Conservation (phyloP, 805 yeast genomes). For the Candida ponderosae region DNA sequence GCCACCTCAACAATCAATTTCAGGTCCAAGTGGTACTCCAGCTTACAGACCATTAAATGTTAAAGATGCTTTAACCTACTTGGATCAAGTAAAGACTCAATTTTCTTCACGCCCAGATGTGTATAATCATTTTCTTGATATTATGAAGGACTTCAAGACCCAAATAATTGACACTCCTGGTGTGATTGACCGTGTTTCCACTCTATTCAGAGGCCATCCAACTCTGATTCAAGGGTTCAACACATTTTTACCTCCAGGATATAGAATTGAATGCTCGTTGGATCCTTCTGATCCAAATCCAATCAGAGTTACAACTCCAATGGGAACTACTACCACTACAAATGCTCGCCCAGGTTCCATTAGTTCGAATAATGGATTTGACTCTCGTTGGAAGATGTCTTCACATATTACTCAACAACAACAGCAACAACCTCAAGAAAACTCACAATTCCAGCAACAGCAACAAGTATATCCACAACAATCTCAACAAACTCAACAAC, state of each 20-base stretch:
- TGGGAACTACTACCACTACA: conserved; percentile 67
- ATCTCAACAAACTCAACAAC: conserved; percentile 11
- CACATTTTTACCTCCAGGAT: conserved; percentile 96
- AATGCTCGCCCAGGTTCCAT: conserved; percentile 27
- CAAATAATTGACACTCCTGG: conserved; percentile 97
- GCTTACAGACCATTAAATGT: conserved; percentile 81
- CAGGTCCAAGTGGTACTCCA: conserved; percentile 8
- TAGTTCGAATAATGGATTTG: conserved; percentile 13
- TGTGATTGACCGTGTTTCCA: conserved; percentile 91
- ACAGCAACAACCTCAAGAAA: conserved; percentile 17
- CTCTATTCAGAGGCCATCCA: conserved; percentile 88
- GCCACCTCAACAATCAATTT: conserved; percentile 16
- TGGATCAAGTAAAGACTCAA: conserved; percentile 92
- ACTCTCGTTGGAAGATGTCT: conserved; percentile 7
- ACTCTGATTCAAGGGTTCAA: conserved; percentile 93
- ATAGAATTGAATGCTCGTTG: conserved; percentile 81
- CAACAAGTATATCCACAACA: conserved; percentile 14
- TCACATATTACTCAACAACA: conserved; percentile 16
- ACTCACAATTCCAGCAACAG: conserved; percentile 11
- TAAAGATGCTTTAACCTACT: conserved; percentile 89
- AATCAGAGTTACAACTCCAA: conserved; percentile 90
- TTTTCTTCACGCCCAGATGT: conserved; percentile 91
- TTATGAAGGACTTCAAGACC: conserved; percentile 97
- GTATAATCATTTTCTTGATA: conserved; percentile 91
- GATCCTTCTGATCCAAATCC: conserved; percentile 90